Percentiles rank a stretch among this genome's conserved stretches.
These are phyloP conservation scores for Beauveria rudraprayagi DNA, from an alignment of 2,329 filamentous ascomycete species.

Conservation along the genomic window DNA sequence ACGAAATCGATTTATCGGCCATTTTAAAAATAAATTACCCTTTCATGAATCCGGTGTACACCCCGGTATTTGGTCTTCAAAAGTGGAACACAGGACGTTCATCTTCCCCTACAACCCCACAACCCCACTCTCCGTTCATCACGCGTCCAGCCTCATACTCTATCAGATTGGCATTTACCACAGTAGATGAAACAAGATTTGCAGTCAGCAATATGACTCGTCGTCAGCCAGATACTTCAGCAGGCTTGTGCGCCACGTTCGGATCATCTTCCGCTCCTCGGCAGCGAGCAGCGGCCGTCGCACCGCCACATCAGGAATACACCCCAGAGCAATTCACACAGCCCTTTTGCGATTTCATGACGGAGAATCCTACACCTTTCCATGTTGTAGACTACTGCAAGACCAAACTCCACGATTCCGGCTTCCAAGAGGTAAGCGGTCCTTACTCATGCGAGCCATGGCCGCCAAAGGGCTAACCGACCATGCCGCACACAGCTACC, in stretches of 20 bases:
- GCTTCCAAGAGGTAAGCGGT: slow-evolving; percentile 58
- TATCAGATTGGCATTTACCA: no score
- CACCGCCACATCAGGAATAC: neutral
- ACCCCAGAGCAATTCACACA: slow-evolving; percentile 62
- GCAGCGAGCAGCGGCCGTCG: neutral
- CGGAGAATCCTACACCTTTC: slow-evolving; percentile 85
- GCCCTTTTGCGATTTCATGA: slow-evolving; percentile 82
- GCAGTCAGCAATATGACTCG: neutral
- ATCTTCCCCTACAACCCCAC: no score
- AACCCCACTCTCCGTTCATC: no score
- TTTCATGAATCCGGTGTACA: no score
- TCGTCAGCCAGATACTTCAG: neutral
- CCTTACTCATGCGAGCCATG: neutral
- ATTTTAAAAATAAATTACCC: no score
- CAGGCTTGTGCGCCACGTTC: neutral
- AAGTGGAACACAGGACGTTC: no score
- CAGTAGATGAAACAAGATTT: neutral
- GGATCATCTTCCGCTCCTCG: neutral
- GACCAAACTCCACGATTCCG: slow-evolving; percentile 59
- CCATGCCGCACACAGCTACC: slow-evolving; percentile 45
- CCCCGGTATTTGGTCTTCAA: no score
- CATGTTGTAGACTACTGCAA: slow-evolving; percentile 79
- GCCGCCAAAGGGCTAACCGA: neutral
- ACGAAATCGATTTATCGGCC: no score
- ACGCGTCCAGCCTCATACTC: no score